Conservation (phyloP, 768 basidiomycete genomes). For the Psilocybe sp. region DNA sequence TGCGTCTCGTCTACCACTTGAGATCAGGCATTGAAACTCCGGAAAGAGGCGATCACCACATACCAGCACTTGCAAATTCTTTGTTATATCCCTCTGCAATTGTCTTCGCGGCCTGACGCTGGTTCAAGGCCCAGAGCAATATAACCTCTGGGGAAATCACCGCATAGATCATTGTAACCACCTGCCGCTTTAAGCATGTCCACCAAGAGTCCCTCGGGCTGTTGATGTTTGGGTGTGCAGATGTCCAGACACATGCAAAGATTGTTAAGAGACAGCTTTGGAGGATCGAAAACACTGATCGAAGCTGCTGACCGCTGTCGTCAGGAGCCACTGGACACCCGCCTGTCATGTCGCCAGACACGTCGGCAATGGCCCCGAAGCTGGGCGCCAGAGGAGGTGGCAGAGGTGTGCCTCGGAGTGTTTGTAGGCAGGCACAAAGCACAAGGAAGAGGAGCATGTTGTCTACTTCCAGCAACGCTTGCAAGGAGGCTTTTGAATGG, state of each 20-base stretch:
- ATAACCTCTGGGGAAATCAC: constrained; percentile 14
- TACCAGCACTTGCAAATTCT: background rate
- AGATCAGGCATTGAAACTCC: background rate
- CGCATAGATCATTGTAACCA: constrained; percentile 10
- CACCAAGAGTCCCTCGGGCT: constrained; percentile 4
- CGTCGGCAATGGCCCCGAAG: no score
- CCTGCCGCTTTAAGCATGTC: constrained; percentile 1
- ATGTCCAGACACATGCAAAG: constrained; percentile 17
- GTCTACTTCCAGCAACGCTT: no score
- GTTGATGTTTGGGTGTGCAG: constrained; percentile 19
- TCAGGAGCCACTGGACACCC: no score
- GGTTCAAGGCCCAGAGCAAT: constrained; percentile 12
- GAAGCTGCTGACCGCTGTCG: no score
- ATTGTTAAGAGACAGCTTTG: constrained; percentile 17
- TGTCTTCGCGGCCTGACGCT: constrained; percentile 5
- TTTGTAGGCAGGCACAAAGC: no score
- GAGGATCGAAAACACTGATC: constrained; percentile 5
- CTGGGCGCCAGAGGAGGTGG: no score
- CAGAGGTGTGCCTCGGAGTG: no score
- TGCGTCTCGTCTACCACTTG: background rate
- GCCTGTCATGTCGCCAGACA: no score
- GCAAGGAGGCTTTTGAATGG: no score
- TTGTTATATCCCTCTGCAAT: constrained; percentile 1
- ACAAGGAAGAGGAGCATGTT: no score
- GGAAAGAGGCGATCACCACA: background rate